These are phyloP conservation scores for Blastobotrys illinoisensis DNA, from an alignment of 1,139 yeast species.

Conservation along the genomic window DNA sequence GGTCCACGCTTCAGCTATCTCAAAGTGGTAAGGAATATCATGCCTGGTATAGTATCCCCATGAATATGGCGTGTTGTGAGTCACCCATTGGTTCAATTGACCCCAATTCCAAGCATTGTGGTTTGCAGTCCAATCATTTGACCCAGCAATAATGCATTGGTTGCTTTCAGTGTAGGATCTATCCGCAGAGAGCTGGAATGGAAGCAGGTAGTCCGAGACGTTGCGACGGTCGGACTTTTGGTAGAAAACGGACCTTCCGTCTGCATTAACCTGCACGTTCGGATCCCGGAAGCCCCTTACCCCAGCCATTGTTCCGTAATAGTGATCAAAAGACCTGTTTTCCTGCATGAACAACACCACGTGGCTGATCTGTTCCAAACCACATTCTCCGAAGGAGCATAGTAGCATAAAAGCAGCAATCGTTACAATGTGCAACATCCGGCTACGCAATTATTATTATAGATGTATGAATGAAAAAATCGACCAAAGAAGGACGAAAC, in stretches of 20 bases:
- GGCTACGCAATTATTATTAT: not conserved
- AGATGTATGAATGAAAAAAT: not conserved
- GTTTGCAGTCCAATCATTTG: conserved; percentile 25
- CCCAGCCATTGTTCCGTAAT: conserved; percentile 28
- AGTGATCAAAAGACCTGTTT: conserved; percentile 28
- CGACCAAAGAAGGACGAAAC: not conserved
- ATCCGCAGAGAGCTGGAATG: conserved; percentile 17
- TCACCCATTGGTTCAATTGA: conserved; percentile 21
- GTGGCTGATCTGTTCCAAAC: conserved; percentile 39
- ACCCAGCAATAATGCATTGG: conserved; percentile 24
- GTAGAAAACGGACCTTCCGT: conserved; percentile 10
- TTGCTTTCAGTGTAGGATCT: conserved; percentile 17
- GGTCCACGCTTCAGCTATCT: conserved; percentile 25
- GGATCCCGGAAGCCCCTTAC: conserved; percentile 30
- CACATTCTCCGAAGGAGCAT: conserved; percentile 24
- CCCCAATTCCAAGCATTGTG: conserved; percentile 26
- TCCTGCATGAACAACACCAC: conserved; percentile 28
- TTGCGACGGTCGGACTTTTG: conserved; percentile 10
- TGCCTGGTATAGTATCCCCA: conserved; percentile 22
- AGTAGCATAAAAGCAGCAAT: not conserved
- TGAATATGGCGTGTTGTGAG: conserved; percentile 22
- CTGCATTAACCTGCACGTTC: conserved; percentile 14
- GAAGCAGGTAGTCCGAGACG: conserved; percentile 13
- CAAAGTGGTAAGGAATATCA: conserved; percentile 24
- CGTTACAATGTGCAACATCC: not conserved